These are phyloP conservation scores for Fraxinus albicans DNA, from an alignment of 305 asterid genomes.

Conservation along the genomic window DNA sequence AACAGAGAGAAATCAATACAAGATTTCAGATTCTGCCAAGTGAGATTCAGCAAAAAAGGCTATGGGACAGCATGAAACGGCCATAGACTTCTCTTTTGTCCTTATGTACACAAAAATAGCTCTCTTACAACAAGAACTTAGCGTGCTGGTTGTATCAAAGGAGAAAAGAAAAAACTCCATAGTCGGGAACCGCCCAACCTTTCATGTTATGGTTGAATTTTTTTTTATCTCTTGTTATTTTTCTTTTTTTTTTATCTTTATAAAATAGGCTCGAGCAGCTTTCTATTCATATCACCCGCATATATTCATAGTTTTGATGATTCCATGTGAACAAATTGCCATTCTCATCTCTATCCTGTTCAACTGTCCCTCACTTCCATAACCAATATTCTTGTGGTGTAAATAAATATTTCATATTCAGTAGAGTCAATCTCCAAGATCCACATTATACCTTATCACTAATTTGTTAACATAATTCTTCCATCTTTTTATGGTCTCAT, in stretches of 20 bases:
- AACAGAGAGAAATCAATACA: background rate
- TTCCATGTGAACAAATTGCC: background rate
- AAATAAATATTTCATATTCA: background rate
- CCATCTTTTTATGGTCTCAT: no score
- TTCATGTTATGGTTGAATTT: background rate
- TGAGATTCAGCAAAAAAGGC: background rate
- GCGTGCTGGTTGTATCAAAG: background rate
- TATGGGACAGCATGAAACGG: background rate
- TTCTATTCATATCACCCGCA: background rate
- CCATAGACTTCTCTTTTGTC: constrained; percentile 5
- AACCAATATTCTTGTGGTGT: background rate
- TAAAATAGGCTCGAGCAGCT: background rate
- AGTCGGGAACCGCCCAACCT: background rate
- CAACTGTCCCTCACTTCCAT: background rate
- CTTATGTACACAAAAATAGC: background rate
- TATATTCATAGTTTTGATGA: background rate
- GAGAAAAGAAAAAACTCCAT: background rate
- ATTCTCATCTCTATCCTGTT: background rate
- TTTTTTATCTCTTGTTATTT: background rate
- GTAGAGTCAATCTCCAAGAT: background rate
- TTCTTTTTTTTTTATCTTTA: background rate
- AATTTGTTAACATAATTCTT: no score
- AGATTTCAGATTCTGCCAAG: background rate
- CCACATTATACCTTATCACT: no score
- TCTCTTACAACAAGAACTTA: background rate